Base-by-base conservation (phyloP, 164 flowering plant species). In the Aristolochia californica region DNA sequence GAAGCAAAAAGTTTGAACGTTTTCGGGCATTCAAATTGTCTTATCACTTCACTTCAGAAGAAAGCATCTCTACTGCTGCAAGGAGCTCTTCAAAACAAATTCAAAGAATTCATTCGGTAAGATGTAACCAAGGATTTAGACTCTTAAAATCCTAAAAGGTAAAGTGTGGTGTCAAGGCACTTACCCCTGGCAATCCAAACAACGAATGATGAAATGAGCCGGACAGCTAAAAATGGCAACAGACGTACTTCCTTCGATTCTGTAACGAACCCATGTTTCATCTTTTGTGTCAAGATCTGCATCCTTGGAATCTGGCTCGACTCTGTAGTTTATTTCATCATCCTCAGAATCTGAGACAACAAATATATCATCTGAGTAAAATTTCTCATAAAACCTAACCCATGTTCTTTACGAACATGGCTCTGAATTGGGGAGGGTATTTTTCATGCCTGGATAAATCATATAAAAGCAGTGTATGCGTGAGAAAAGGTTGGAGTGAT, bases 221-320 rank as follows among this genome's bases (percentile, higher is more conserved):
- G 95, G 95, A 64, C 97, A 89, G 67, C 85, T 89, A 27, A 89
- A 86, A 20, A 83, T 76, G 59, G 90, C 95, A 75, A 87, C 97
- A 45, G 97, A 78, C 14, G 24, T 57, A 43, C 52, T 74, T 2
- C 90, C 87, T 60, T 69, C 67, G 43, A 85, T 69, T 71, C n/a
- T n/a, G 68, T 77, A 80, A 0, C 77, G 73, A 59, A 80, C 82
- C 91, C 95, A 87, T 50, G 23, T 0, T n/a, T n/a, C n/a, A n/a
- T n/a, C n/a, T n/a, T n/a, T n/a, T n/a, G n/a, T 83, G 61, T 89
- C 91, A 43, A 83, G 76, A 34, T 77, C 69, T 0, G 89, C 63
- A 64, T 79, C 90, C 59, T 84, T 87, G 43, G 84, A 89, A 55
- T 89, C 88, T 18, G 97, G 91, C 69, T 80, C 82, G 27, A 74